Base-by-base conservation (phyloP, 108 stramenopile species). In the Hondaea fermentalgiana region DNA sequence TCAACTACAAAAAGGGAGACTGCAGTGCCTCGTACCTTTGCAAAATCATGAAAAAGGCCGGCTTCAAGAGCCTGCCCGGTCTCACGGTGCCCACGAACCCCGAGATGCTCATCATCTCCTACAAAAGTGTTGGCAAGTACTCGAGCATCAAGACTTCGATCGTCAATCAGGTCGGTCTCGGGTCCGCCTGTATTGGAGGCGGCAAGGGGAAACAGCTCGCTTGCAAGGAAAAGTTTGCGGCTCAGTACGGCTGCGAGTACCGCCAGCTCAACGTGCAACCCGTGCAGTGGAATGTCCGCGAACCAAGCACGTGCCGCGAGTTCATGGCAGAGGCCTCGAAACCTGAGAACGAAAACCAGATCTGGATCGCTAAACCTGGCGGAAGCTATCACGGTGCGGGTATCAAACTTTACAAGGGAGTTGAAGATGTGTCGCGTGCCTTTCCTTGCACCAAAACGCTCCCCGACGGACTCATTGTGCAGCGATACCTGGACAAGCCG, bases 401-500 rank as follows among this genome's bases (percentile, higher is more conserved):
- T 45, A 83, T 83, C 51, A 83, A 83, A 45, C 76, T 83, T 6
- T 83, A 83, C 76, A 47, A 83, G 45, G 76, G 76, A 8, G n/a
- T 23, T 55, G 49, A 8, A 12, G 49, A 83, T 43, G 12, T 83
- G 43, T 45, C 8, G 19, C 23, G 23, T 16, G 6, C 19, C 19
- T 83, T 45, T 45, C 45, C 45, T 2, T 83, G 76, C 51, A 53
- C 45, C 4, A 53, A 47, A 45, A 47, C n/a, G 25, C 76, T 83
- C 51, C 12, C 51, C 1, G 76, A 83, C 28, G 76, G 76, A 8
- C 6, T 83, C 12, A 83, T 83, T 35, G 76, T 83, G n/a, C 76
- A 83, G 76, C 76, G 76, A 12, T 83, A 83, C 76, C 49, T 83
- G n/a, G 45, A 47, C 51, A 83, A 83, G 76, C 76, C 76, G n/a